Percentiles rank a stretch among this genome's conserved stretches.
phyloP scores from a whole-genome alignment of 1,284 basidiomycete species.

The Sphagnurus paluster region DNA sequence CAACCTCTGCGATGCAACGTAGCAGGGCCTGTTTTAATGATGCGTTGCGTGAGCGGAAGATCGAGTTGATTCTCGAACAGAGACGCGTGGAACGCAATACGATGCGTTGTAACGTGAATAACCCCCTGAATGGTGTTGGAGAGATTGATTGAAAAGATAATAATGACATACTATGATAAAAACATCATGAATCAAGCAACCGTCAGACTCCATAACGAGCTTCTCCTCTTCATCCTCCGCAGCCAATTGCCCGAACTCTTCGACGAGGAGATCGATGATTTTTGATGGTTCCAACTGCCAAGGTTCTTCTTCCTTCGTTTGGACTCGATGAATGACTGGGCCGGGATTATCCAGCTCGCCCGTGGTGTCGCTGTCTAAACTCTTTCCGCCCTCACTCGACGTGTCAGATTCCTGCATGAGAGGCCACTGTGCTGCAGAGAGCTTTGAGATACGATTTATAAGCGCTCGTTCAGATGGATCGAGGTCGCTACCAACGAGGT shows the following conservation, averaged over 20 bases:
- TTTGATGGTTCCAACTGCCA: conserved; percentile 37
- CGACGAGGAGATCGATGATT: conserved; percentile 39
- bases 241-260: conserved; percentile 50
- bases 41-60: conserved; percentile 25
- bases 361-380: background rate
- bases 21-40: conserved; percentile 56
- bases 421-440: conserved; percentile 32
- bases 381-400: conserved; percentile 16
- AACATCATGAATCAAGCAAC: conserved; percentile 47
- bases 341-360: conserved; percentile 6
- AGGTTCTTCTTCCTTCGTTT: conserved; percentile 22
- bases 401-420: conserved; percentile 26
- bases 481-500: conserved; percentile 41
- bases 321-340: conserved; percentile 19
- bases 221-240: conserved; percentile 47
- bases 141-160: conserved; percentile 9
- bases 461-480: conserved; percentile 32
- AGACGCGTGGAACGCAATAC: conserved; percentile 65
- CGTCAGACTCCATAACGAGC: conserved; percentile 56
- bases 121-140: conserved; percentile 41
- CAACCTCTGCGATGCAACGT: conserved; percentile 47
- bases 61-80: conserved; percentile 48
- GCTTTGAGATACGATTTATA: conserved; percentile 34
- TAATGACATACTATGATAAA: conserved; percentile 42
- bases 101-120: conserved; percentile 65